Percentiles rank a stretch among this genome's conserved stretches.
Evolutionary conservation across 768 basidiomycete genomes (phyloP).

Genomic region (Suillus variegatus): DNA sequence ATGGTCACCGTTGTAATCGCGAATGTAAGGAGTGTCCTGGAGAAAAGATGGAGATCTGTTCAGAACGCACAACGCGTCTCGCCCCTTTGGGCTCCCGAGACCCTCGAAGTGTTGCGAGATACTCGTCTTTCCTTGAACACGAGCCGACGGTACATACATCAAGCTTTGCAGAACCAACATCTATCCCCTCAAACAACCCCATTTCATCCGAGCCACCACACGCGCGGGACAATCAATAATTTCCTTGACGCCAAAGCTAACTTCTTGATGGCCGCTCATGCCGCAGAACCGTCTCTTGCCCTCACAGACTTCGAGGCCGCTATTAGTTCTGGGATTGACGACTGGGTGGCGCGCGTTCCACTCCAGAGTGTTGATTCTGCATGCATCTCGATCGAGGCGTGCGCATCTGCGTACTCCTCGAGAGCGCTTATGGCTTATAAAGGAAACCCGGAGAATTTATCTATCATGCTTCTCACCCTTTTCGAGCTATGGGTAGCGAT

Average conservation of each 20-base stretch:
- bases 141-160: slow-evolving; percentile 31
- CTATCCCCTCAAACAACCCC: not conserved
- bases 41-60: slow-evolving; percentile 38
- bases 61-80: slow-evolving; percentile 28
- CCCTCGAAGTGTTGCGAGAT: slow-evolving; percentile 31
- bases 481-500: slow-evolving; percentile 42
- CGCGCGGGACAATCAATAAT: slow-evolving; percentile 17
- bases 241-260: slow-evolving; percentile 17
- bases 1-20: slow-evolving; percentile 14
- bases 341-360: slow-evolving; percentile 32
- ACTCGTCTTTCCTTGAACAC: slow-evolving; percentile 34
- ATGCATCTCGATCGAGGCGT: slow-evolving; percentile 22
- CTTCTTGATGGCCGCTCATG: slow-evolving; percentile 14
- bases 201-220: slow-evolving; percentile 11
- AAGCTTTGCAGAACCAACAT: slow-evolving; percentile 13
- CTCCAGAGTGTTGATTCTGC: slow-evolving; percentile 9
- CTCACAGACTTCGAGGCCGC: slow-evolving; percentile 40
- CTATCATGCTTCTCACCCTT: slow-evolving; percentile 42
- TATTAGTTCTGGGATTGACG: slow-evolving; percentile 33
- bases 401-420: slow-evolving; percentile 28
- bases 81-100: slow-evolving; percentile 30
- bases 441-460: slow-evolving; percentile 39
- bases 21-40: slow-evolving; percentile 23
- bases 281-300: slow-evolving; percentile 15
- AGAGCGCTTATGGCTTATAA: slow-evolving; percentile 28